Conservation (phyloP, 257 asterid species). For the Fraxinus pennsylvanica region DNA sequence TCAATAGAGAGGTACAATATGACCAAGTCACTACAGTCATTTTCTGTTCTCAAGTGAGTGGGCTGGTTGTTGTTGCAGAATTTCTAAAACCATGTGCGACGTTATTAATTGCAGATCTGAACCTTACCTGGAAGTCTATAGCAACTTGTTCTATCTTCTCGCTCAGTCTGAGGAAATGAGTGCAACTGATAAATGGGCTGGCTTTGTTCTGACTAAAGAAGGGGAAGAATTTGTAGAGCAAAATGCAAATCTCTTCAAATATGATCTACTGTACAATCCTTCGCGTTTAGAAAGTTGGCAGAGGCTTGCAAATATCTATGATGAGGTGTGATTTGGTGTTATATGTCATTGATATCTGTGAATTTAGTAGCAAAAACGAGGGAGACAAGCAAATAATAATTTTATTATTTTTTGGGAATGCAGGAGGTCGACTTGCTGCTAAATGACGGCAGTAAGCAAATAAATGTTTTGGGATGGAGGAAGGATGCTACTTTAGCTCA, state of each 20-base stretch:
- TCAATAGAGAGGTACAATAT: slow-evolving; percentile 55
- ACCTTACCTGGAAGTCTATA: slow-evolving; percentile 76
- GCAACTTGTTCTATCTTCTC: slow-evolving; percentile 84
- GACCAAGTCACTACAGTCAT: background rate
- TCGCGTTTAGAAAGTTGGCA: slow-evolving; percentile 96
- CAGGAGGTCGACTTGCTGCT: slow-evolving; percentile 98
- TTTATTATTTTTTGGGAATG: slow-evolving; percentile 26
- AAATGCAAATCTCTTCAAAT: slow-evolving; percentile 84
- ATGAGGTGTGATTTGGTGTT: slow-evolving; percentile 63
- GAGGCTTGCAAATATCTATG: slow-evolving; percentile 90
- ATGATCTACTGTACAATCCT: slow-evolving; percentile 89
- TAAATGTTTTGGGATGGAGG: slow-evolving; percentile 88
- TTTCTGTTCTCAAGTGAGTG: slow-evolving; percentile 26
- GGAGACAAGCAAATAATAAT: slow-evolving; percentile 4
- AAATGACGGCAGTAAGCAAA: slow-evolving; percentile 98
- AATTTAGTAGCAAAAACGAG: slow-evolving; percentile 14
- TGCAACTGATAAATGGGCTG: slow-evolving; percentile 99
- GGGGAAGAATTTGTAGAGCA: slow-evolving; percentile 91
- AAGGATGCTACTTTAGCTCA: slow-evolving; percentile 64
- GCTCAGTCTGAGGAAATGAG: slow-evolving; percentile 90
- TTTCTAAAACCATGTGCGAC: slow-evolving; percentile 21
- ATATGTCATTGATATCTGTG: slow-evolving; percentile 25
- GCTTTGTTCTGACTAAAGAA: slow-evolving; percentile 92
- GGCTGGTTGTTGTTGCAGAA: slow-evolving; percentile 22
- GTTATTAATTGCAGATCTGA: slow-evolving; percentile 71